These are phyloP conservation scores for Elaeagnus macrophylla DNA, from an alignment of 306 rosid species.

Conservation along the genomic window DNA sequence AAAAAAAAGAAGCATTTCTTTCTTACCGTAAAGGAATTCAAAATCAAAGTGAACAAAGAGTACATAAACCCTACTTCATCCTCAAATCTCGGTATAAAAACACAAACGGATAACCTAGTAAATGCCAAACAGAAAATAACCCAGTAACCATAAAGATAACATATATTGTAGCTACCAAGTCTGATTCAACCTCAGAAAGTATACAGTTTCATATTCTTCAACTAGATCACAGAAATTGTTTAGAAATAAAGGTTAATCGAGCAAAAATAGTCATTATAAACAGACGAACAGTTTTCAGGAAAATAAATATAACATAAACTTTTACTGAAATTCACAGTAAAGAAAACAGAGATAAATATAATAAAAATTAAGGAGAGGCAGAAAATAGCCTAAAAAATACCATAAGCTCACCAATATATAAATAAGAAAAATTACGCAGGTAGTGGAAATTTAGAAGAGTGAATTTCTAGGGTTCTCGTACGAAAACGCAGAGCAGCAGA, in stretches of 20 bases:
- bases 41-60: not conserved
- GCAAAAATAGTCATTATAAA: constrained; percentile 15
- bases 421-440: constrained; percentile 27
- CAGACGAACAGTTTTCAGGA: constrained; percentile 7
- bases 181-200: not conserved
- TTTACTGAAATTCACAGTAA: constrained; percentile 11
- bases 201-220: not conserved
- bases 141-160: too few species aligned
- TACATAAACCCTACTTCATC: constrained; percentile 1
- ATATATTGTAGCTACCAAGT: constrained; percentile 3
- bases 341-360: constrained; percentile 10
- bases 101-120: too few species aligned
- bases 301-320: not conserved
- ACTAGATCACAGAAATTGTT: constrained; percentile 5
- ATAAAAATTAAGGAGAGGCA: constrained; percentile 13
- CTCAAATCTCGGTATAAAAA: constrained; percentile 6
- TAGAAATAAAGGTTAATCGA: constrained; percentile 3
- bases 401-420: constrained; percentile 37
- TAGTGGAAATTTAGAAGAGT: constrained; percentile 21
- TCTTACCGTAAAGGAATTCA: not conserved
- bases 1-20: not conserved
- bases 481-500: constrained; percentile 18
- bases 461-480: constrained; percentile 31
- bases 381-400: constrained; percentile 17
- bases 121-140: too few species aligned